Evolutionary conservation across 75 land plant species (phyloP).

Genomic region (Pinus albicaulis): DNA sequence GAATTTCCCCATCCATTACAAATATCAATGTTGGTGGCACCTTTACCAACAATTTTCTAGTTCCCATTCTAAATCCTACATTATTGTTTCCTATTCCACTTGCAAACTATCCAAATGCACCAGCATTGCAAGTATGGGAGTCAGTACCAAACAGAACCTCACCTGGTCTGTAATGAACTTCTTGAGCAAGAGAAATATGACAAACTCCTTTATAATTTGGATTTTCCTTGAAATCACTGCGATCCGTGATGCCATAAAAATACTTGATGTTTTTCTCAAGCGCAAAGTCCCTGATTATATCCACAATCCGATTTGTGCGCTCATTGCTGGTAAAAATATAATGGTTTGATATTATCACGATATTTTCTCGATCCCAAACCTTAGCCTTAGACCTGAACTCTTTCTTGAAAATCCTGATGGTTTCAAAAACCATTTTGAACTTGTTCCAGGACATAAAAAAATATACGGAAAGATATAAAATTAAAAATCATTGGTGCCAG

Average conservation of each 20-base stretch:
- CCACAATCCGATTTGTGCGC: conserved; percentile 96
- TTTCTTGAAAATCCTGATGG: conserved; percentile 90
- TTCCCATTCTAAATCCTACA: conserved; percentile 95
- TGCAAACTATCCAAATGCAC: conserved; percentile 98
- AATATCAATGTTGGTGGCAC: too few relatives aligned
- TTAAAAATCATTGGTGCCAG: too few relatives aligned
- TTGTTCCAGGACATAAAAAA: too few relatives aligned
- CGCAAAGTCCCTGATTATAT: conserved; percentile 90
- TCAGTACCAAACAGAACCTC: conserved; percentile 98
- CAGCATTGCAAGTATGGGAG: conserved; percentile 97
- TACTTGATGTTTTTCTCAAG: conserved; percentile 90
- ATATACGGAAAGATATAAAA: too few relatives aligned
- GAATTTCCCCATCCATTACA: too few relatives aligned
- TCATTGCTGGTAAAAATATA: conserved; percentile 95
- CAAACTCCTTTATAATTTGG: conserved; percentile 99
- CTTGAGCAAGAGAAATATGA: conserved; percentile 96
- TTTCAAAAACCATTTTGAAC: too few relatives aligned
- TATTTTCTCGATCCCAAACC: conserved; percentile 98
- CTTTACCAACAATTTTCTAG: conserved; percentile 88
- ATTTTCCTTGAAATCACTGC: conserved; percentile 89
- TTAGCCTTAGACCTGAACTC: conserved; percentile 90
- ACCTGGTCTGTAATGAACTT: conserved; percentile 97
- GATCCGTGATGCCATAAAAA: conserved; percentile 92
- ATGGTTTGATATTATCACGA: conserved; percentile 94
- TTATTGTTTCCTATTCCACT: conserved; percentile 99